These are phyloP conservation scores for Penicillium sp. DNA, from an alignment of 2,329 filamentous ascomycete genomes.

Conservation along the genomic window DNA sequence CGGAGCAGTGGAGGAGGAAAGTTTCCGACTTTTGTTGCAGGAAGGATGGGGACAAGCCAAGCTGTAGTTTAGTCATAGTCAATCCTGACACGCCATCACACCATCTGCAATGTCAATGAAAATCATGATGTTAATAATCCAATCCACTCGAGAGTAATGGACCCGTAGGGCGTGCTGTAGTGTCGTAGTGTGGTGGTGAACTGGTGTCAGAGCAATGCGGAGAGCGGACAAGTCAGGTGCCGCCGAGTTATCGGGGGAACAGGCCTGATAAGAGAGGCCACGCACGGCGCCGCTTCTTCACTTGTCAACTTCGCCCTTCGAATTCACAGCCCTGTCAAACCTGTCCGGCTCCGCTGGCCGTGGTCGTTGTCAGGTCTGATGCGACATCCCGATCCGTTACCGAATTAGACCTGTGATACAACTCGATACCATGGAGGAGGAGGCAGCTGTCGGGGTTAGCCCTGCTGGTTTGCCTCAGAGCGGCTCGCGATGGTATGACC, in stretches of 20 bases:
- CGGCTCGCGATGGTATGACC: conserved; percentile 40
- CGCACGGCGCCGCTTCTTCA: conserved; percentile 22
- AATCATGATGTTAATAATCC: conserved; percentile 13
- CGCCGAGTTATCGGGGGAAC: conserved; percentile 14
- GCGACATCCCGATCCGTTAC: conserved; percentile 24
- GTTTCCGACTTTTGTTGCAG: conserved; percentile 56
- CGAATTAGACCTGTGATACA: conserved; percentile 21
- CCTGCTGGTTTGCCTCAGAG: conserved; percentile 33
- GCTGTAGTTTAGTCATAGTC: conserved; percentile 26
- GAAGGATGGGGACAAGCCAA: conserved; percentile 57
- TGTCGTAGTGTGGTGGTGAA: conserved; percentile 11
- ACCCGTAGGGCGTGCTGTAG: not conserved
- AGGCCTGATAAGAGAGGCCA: conserved; percentile 29
- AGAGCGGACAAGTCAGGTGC: conserved; percentile 24
- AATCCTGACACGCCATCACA: conserved; percentile 11
- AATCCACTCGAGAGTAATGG: not conserved
- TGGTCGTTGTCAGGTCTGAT: conserved; percentile 38
- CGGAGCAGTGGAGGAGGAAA: conserved; percentile 52
- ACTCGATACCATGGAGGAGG: conserved; percentile 41
- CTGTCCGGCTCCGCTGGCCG: conserved; percentile 32
- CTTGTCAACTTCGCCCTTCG: conserved; percentile 17
- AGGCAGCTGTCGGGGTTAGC: conserved; percentile 37
- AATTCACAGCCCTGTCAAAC: conserved; percentile 1
- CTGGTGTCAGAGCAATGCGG: conserved; percentile 9
- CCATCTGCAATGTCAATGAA: conserved; percentile 11